phyloP scores from a whole-genome alignment of 768 basidiomycete species.

The Cystobasidium ongulense region DNA sequence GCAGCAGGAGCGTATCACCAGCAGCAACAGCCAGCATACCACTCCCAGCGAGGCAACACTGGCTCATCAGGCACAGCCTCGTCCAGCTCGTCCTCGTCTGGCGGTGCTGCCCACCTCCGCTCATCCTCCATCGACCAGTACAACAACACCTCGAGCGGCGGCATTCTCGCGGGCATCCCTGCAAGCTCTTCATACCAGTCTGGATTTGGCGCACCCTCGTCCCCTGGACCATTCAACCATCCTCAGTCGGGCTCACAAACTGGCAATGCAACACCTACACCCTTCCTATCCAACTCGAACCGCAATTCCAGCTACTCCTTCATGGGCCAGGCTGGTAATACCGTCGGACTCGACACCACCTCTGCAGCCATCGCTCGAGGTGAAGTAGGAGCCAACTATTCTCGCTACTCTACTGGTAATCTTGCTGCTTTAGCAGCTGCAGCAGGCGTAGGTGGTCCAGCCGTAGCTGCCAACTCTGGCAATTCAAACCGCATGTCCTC shows the following conservation, averaged over 20 bases:
- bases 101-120: background rate
- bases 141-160: background rate
- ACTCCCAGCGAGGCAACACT: background rate
- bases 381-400: slow-evolving; percentile 29
- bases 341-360: slow-evolving; percentile 22
- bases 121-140: background rate
- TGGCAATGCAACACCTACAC: background rate
- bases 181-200: background rate
- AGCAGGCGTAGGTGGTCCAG: slow-evolving; percentile 1
- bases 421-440: slow-evolving; percentile 15
- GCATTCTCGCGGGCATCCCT: background rate
- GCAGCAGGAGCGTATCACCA: background rate
- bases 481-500: background rate
- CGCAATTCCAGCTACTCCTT: slow-evolving; percentile 23
- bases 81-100: background rate
- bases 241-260: background rate
- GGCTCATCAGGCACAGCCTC: background rate
- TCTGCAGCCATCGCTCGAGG: slow-evolving; percentile 26
- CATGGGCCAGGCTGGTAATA: slow-evolving; percentile 16
- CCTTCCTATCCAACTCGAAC: slow-evolving; percentile 11
- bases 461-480: background rate
- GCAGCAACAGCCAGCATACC: background rate
- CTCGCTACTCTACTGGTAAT: slow-evolving; percentile 23
- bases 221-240: background rate
- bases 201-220: background rate